Conservation (phyloP, 2,329 filamentous ascomycete genomes). For the Orbilia ellipsospora region DNA sequence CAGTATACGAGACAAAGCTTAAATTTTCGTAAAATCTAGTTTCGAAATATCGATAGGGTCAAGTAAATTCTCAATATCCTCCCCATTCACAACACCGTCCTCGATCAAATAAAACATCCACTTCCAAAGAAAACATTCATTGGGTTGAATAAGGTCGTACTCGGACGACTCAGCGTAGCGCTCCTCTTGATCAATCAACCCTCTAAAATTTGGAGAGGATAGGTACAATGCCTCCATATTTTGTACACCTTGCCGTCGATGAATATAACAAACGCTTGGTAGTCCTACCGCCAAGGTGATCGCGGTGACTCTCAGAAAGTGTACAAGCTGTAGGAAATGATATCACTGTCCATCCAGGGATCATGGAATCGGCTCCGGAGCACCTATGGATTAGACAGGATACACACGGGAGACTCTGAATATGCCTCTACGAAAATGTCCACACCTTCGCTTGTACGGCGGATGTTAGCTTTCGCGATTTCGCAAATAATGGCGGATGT, state of each 20-base stretch:
- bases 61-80: slow-evolving; percentile 31
- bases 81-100: slow-evolving; percentile 3
- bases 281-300: background rate
- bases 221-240: background rate
- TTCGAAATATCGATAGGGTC: slow-evolving; percentile 6
- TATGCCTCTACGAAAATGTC: slow-evolving; percentile 14
- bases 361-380: background rate
- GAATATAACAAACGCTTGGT: background rate
- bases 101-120: slow-evolving; percentile 13
- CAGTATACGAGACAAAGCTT: too few relatives aligned
- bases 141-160: background rate
- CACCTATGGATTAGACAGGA: background rate
- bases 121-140: background rate
- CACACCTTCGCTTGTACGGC: slow-evolving; percentile 12
- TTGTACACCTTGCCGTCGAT: background rate
- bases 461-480: slow-evolving; percentile 17
- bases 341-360: background rate
- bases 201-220: background rate
- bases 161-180: background rate
- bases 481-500: slow-evolving; percentile 3
- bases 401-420: background rate
- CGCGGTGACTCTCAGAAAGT: background rate
- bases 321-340: background rate
- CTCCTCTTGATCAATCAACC: background rate
- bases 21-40: too few relatives aligned